Evolutionary conservation across 345 rosid genomes (phyloP), one percentile per base, ranked within the genome.

Genomic region (Eucalyptus sp.): DNA sequence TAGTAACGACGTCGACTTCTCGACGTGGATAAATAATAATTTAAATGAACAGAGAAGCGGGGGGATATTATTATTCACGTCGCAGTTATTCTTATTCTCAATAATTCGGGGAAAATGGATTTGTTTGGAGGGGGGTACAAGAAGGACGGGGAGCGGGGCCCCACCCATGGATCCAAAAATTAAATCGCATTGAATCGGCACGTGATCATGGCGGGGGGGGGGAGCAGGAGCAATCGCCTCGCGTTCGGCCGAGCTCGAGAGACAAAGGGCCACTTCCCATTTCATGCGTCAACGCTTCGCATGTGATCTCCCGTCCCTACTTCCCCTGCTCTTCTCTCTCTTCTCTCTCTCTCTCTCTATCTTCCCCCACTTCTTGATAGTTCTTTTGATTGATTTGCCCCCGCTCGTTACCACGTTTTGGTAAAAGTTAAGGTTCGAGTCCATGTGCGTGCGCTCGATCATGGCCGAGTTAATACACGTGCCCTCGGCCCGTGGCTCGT

Each of bases 201-300:
- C 87, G 87, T 86, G 87, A 86, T 50, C 1, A 20, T 3, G 37
- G 12, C 27, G 22, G 46, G 58, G 41, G 86, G 22, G 46, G 58
- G 41, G 86, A 18, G 58, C 8, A 24, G 51, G 33, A 13, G n/a
- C 80, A 79, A 79, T 52, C 5, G 44, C 44, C 24, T 6, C 1
- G 44, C 44, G 44, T 37, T 68, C 22, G 44, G 81, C 41, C 10
- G 44, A 31, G 81, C 6, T 56, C 6, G 62, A 15, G 22, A 13
- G 37, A 25, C 3, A 41, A 60, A 7, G 56, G 56, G 86, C 68
- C 87, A 31, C 71, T 22, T 48, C 66, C 43, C 50, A 50, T 62
- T 87, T 71, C 62, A 83, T 46, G 44, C 76, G 33, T 50, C 58
- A 87, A 91, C 87, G 90, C 93, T 29, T 90, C 89, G 25, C 94